Percentiles rank a stretch among this genome's conserved stretches.
Conservation (phyloP, 73 alveolate genomes). For the Uronychia binucleata region DNA sequence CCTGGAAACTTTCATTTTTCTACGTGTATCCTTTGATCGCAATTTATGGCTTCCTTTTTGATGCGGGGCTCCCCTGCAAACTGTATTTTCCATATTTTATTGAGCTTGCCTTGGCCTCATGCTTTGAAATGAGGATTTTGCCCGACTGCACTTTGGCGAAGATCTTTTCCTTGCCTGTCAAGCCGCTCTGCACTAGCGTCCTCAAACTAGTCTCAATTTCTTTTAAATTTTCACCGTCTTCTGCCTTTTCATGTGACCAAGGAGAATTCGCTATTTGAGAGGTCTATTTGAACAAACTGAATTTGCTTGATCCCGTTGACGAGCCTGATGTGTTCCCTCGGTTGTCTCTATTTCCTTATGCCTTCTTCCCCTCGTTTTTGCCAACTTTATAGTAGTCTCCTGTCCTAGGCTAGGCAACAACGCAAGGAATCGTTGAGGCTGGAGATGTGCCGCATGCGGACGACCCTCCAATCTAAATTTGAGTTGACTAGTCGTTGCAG, state of each 20-base stretch:
- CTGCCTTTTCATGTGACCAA: not conserved
- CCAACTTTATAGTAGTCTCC: not conserved
- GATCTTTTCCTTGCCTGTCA: not conserved
- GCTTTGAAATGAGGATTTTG: not conserved
- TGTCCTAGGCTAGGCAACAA: not conserved
- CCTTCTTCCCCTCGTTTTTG: not conserved
- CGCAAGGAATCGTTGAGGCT: no score
- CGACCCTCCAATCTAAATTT: not conserved
- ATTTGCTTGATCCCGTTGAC: not conserved
- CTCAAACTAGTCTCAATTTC: not conserved
- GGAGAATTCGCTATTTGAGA: no score
- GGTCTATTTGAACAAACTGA: no score
- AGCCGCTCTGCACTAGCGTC: not conserved
- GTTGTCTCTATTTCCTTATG: not conserved
- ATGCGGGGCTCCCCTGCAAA: not conserved
- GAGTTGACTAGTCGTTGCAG: not conserved
- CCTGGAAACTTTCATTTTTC: no score
- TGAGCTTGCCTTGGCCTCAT: not conserved
- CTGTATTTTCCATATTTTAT: not conserved
- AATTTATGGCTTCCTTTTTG: not conserved
- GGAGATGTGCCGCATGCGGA: not conserved
- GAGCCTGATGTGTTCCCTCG: not conserved
- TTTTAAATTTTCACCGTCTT: not conserved
- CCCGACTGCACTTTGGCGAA: not conserved
- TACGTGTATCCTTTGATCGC: no score